Conservation (phyloP, 1,284 basidiomycete genomes). For the Sutorius eximius region DNA sequence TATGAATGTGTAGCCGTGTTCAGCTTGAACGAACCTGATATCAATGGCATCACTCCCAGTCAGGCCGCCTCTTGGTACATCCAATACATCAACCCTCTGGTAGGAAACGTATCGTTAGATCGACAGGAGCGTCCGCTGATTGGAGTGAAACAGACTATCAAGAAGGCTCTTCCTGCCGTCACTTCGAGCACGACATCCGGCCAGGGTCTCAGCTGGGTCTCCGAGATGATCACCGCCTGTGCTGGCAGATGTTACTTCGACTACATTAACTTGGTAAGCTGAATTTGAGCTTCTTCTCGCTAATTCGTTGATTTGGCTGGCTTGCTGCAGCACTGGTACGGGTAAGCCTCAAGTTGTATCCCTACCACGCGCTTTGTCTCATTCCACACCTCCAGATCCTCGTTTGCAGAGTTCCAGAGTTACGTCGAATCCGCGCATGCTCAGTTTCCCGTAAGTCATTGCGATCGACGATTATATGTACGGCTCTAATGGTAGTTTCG, state of each 20-base stretch:
- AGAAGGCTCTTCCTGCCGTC: constrained; percentile 39
- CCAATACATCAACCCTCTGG: constrained; percentile 38
- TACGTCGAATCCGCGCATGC: constrained; percentile 29
- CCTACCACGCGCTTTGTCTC: neutral
- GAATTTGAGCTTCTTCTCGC: neutral
- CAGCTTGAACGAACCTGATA: constrained; percentile 39
- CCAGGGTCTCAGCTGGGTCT: constrained; percentile 36
- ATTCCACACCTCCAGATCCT: constrained; percentile 11
- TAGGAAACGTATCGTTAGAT: constrained; percentile 9
- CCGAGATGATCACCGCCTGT: constrained; percentile 33
- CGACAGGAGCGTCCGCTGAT: neutral
- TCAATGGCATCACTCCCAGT: constrained; percentile 28
- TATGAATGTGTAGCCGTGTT: constrained; percentile 32
- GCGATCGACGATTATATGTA: neutral
- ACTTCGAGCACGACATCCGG: constrained; percentile 31
- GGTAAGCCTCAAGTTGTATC: constrained; percentile 13
- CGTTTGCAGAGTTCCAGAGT: constrained; percentile 32
- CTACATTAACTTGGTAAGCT: constrained; percentile 34
- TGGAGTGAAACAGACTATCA: constrained; percentile 25
- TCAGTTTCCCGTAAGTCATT: constrained; percentile 32
- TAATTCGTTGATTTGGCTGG: neutral
- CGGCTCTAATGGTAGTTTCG: constrained; percentile 4
- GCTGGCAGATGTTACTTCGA: constrained; percentile 34
- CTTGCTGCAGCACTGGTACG: constrained; percentile 36
- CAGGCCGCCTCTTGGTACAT: constrained; percentile 40